phyloP scores from a whole-genome alignment of 352 stramenopile species.

The Blastocystis hominis region DNA sequence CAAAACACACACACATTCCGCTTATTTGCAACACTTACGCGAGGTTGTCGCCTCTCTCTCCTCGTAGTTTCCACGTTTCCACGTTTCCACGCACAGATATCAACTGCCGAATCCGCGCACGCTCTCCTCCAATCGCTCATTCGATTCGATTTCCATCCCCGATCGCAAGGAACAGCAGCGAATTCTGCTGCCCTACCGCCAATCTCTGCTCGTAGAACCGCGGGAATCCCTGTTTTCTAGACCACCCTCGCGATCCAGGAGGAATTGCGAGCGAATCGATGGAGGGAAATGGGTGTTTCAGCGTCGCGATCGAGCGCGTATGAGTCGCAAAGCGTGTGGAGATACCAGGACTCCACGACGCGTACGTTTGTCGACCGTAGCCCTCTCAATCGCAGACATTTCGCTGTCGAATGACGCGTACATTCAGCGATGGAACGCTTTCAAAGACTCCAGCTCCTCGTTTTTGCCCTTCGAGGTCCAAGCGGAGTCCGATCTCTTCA shows the following conservation, averaged over 20 bases:
- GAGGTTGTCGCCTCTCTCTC: background rate
- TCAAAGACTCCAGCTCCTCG: background rate
- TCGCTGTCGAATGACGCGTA: background rate
- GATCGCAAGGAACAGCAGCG: conserved; percentile 9
- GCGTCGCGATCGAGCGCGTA: background rate
- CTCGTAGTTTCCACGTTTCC: background rate
- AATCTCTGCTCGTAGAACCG: background rate
- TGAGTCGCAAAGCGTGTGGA: background rate
- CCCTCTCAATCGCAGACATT: background rate
- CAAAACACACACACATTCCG: background rate
- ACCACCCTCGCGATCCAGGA: conserved; percentile 19
- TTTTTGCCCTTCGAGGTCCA: background rate
- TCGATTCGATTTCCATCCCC: too few species aligned
- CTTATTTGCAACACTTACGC: background rate
- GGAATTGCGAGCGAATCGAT: background rate
- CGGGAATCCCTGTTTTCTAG: background rate
- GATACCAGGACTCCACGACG: background rate
- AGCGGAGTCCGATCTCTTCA: background rate
- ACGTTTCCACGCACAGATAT: too few species aligned
- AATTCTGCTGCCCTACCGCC: conserved; percentile 2
- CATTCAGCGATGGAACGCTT: background rate
- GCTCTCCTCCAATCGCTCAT: background rate
- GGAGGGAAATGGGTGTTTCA: background rate
- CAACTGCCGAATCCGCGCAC: too few species aligned
- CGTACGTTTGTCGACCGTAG: background rate